Evolutionary conservation across 306 rosid genomes (phyloP).

Genomic region (Begonia fuchsioides): DNA sequence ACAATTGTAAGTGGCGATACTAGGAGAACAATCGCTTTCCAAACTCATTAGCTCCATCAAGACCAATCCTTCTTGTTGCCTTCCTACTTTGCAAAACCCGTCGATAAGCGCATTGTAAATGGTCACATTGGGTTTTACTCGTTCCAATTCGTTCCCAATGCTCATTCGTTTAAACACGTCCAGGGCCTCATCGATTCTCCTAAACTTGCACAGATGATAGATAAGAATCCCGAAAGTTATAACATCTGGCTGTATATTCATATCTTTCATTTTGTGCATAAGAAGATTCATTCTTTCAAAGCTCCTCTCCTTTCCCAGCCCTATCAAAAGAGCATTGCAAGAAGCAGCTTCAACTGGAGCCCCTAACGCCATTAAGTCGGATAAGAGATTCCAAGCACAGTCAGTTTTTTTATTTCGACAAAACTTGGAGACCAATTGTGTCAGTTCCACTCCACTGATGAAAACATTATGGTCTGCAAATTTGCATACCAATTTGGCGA

Average conservation of each 20-base stretch:
- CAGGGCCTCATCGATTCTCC: constrained; percentile 59
- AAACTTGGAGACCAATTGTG: constrained; percentile 32
- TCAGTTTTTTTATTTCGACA: constrained; percentile 35
- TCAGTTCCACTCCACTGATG: constrained; percentile 31
- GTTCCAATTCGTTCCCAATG: constrained; percentile 13
- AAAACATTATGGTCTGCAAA: constrained; percentile 29
- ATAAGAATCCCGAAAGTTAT: constrained; percentile 57
- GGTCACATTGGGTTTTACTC: constrained; percentile 42
- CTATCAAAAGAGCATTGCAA: constrained; percentile 56
- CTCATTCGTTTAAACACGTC: constrained; percentile 42
- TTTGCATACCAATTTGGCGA: constrained; percentile 32
- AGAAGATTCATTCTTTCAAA: constrained; percentile 46
- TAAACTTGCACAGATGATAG: constrained; percentile 44
- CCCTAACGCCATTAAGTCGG: constrained; percentile 28
- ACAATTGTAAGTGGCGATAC: constrained; percentile 48
- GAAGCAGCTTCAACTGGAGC: constrained; percentile 40
- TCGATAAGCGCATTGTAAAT: constrained; percentile 57
- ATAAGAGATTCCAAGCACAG: constrained; percentile 53
- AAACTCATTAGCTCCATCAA: constrained; percentile 58
- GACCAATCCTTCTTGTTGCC: constrained; percentile 55
- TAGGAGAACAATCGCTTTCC: constrained; percentile 23
- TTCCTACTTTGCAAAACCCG: constrained; percentile 78
- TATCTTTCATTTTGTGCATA: constrained; percentile 47
- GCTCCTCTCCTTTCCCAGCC: constrained; percentile 36
- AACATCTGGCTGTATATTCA: constrained; percentile 33